Evolutionary conservation across 495 filamentous ascomycete genomes (phyloP).

Genomic region (Tirmania nivea): DNA sequence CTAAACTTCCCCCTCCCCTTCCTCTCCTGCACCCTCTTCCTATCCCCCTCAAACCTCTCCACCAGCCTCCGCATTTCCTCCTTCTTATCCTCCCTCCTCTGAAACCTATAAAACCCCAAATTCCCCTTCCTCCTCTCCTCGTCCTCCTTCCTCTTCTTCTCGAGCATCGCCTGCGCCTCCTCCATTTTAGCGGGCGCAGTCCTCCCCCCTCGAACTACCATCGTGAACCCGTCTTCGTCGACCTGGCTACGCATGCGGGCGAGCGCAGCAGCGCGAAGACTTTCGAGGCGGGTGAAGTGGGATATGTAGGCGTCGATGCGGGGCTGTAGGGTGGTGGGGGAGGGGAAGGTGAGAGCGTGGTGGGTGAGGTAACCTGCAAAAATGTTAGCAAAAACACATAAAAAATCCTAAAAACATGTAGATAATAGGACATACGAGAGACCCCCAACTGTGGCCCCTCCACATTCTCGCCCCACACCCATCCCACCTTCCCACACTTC

Average conservation of each 20-base stretch:
- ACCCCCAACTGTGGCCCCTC: constrained; percentile 33
- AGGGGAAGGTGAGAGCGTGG: constrained; percentile 47
- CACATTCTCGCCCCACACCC: constrained; percentile 38
- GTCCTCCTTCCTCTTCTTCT: constrained; percentile 53
- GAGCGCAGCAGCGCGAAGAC: constrained; percentile 29
- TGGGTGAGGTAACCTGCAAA: constrained; percentile 34
- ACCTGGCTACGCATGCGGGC: constrained; percentile 48
- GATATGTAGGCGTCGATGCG: constrained; percentile 67
- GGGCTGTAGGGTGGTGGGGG: constrained; percentile 36
- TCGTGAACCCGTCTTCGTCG: constrained; percentile 90
- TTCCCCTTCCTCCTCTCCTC: constrained; percentile 41
- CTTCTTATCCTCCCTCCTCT: constrained; percentile 76
- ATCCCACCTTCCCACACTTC: constrained; percentile 13
- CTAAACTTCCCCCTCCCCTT: constrained; percentile 37
- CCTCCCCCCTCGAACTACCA: constrained; percentile 52
- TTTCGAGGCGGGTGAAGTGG: constrained; percentile 46
- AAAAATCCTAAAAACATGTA: constrained; percentile 1
- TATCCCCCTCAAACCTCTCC: constrained; percentile 42
- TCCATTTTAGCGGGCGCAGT: constrained; percentile 46
- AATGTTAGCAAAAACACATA: neutral
- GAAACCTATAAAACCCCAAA: constrained; percentile 85
- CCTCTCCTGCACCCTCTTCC: constrained; percentile 34
- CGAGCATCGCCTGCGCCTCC: constrained; percentile 50
- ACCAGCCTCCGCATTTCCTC: constrained; percentile 47
- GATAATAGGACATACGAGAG: constrained; percentile 20